These are phyloP conservation scores for Paraurostyla sp. DNA, from an alignment of 73 alveolate genomes.

Conservation along the genomic window DNA sequence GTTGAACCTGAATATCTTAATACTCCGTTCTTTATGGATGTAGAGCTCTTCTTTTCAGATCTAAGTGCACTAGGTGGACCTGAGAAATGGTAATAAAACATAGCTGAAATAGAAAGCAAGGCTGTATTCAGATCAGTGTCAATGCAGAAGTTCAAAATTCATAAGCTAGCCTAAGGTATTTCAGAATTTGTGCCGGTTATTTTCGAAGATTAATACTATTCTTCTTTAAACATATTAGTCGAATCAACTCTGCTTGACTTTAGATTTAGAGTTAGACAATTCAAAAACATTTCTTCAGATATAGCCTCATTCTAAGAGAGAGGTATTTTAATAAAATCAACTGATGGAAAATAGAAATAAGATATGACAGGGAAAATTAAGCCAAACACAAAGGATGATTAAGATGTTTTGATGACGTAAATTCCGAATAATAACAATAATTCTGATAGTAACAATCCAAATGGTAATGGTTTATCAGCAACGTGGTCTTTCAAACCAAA, in stretches of 20 bases:
- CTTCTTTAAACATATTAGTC: background rate
- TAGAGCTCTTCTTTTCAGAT: slow-evolving; percentile 66
- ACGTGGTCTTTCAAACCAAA: slow-evolving; percentile 18
- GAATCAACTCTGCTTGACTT: slow-evolving; percentile 38
- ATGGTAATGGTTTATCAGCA: too few relatives aligned
- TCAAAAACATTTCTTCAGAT: background rate
- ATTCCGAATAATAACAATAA: background rate
- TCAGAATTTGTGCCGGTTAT: slow-evolving; percentile 44
- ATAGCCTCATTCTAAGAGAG: slow-evolving; percentile 33
- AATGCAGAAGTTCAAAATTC: slow-evolving; percentile 6
- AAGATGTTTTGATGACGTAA: slow-evolving; percentile 26
- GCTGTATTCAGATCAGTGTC: slow-evolving; percentile 43
- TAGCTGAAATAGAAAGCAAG: background rate
- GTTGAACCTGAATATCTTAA: slow-evolving; percentile 65
- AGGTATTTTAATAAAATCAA: background rate
- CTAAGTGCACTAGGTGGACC: slow-evolving; percentile 60
- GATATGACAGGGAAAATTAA: slow-evolving; percentile 10
- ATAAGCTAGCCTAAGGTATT: slow-evolving; percentile 26
- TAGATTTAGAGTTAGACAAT: slow-evolving; percentile 50
- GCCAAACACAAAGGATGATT: background rate
- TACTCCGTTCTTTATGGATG: slow-evolving; percentile 52
- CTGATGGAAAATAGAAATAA: background rate
- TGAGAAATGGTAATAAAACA: slow-evolving; percentile 56
- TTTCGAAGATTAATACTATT: slow-evolving; percentile 52
- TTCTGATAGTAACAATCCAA: too few relatives aligned